Evolutionary conservation across 179 eudicot species (phyloP).

Genomic region (Silene coronaria): DNA sequence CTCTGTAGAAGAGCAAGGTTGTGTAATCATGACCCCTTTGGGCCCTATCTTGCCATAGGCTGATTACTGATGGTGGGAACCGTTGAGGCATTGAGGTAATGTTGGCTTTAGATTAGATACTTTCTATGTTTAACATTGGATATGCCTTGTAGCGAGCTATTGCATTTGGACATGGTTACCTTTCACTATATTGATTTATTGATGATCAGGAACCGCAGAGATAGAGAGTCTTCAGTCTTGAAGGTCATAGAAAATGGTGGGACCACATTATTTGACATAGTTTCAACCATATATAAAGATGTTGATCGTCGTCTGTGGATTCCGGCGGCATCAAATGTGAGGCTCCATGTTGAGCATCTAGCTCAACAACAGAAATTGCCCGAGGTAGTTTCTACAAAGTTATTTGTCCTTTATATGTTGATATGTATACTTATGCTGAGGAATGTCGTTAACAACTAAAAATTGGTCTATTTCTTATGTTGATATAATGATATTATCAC

Average conservation of each 20-base stretch:
- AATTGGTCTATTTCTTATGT: neutral
- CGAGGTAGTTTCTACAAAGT: conserved; percentile 39
- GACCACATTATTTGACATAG: conserved; percentile 67
- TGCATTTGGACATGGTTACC: neutral
- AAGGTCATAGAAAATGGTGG: conserved; percentile 73
- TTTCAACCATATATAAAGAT: conserved; percentile 61
- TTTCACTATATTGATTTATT: conserved; percentile 7
- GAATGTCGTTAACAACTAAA: neutral
- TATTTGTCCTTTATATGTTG: neutral
- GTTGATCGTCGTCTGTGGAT: conserved; percentile 72
- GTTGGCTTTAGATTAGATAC: neutral
- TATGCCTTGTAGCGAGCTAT: neutral
- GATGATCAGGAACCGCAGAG: conserved; percentile 73
- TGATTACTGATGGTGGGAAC: neutral
- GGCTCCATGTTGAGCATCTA: conserved; percentile 88
- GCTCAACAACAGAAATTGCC: conserved; percentile 72
- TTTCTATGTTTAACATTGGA: neutral
- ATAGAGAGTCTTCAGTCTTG: conserved; percentile 70
- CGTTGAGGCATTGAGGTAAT: neutral
- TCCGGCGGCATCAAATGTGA: conserved; percentile 77
- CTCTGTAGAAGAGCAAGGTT: no score
- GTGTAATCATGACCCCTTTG: no score
- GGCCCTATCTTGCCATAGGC: no score
- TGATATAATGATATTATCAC: neutral
- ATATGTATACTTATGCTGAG: neutral